phyloP scores from a whole-genome alignment of 164 flowering plant species.

The Warburgia ugandensis region DNA sequence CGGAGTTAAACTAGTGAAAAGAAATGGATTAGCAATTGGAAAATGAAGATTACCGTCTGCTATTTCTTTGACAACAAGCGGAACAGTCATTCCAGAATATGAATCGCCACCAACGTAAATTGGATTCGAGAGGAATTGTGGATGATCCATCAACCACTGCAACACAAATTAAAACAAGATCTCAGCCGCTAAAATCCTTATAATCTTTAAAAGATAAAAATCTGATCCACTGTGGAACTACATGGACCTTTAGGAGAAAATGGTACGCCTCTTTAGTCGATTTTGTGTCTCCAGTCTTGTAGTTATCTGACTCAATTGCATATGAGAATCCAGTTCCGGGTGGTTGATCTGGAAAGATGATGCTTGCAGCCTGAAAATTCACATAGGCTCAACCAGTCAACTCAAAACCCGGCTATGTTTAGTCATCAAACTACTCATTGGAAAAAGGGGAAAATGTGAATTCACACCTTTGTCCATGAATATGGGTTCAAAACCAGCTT shows the following conservation, averaged over 20 bases:
- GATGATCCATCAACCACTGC: constrained; percentile 24
- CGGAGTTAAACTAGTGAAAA: too few species aligned
- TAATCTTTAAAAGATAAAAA: background rate
- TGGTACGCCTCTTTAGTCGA: constrained; percentile 2
- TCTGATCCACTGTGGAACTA: background rate
- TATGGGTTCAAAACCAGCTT: constrained; percentile 16
- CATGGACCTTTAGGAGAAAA: constrained; percentile 19
- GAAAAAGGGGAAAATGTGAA: background rate
- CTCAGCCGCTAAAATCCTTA: background rate
- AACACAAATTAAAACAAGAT: background rate
- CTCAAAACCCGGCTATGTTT: background rate
- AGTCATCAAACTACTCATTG: background rate
- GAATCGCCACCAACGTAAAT: constrained; percentile 30
- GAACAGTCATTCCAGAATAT: constrained; percentile 21
- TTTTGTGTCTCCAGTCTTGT: constrained; percentile 2
- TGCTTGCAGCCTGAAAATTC: constrained; percentile 10
- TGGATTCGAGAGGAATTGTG: constrained; percentile 21
- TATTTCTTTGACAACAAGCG: constrained; percentile 18
- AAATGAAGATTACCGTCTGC: constrained; percentile 14
- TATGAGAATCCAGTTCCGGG: constrained; percentile 22
- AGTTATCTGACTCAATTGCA: constrained; percentile 4
- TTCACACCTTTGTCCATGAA: constrained; percentile 35
- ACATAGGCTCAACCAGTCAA: background rate
- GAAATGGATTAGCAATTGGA: too few species aligned
- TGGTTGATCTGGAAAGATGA: constrained; percentile 19